Evolutionary conservation across 495 filamentous ascomycete genomes (phyloP).

Genomic region (Cercophora samala): DNA sequence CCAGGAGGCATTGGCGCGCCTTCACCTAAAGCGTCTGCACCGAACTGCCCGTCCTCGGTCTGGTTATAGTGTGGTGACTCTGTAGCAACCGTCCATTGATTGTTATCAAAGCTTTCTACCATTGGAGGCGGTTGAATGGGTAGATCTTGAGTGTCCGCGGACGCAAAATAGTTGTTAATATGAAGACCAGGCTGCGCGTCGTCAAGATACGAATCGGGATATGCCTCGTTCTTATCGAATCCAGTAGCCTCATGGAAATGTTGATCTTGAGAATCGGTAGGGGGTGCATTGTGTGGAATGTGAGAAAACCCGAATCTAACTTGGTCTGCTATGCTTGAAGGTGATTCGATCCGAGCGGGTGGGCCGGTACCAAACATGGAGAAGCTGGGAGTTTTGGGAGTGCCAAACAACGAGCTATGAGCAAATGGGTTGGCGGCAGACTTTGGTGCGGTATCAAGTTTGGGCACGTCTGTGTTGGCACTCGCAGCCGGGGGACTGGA

Average conservation of each 20-base stretch:
- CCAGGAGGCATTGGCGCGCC: constrained; percentile 12
- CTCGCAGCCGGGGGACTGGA: neutral
- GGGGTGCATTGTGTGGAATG: constrained; percentile 20
- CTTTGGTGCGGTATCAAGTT: neutral
- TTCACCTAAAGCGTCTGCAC: constrained; percentile 24
- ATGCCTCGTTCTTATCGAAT: neutral
- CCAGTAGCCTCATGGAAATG: neutral
- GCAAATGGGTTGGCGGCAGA: neutral
- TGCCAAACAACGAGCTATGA: constrained; percentile 17
- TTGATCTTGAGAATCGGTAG: neutral
- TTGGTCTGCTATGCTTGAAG: constrained; percentile 28
- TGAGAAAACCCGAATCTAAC: constrained; percentile 38
- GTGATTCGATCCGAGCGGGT: constrained; percentile 17
- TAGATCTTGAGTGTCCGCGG: constrained; percentile 12
- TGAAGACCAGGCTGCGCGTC: constrained; percentile 2
- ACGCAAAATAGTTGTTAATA: constrained; percentile 18
- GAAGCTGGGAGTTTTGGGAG: constrained; percentile 18
- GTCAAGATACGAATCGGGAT: neutral
- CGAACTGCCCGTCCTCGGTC: constrained; percentile 30
- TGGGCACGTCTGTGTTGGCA: neutral
- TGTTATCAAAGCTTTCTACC: constrained; percentile 20
- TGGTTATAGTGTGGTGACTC: constrained; percentile 26
- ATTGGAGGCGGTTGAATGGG: constrained; percentile 12
- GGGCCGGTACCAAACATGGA: constrained; percentile 28
- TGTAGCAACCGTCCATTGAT: constrained; percentile 27